Percentiles rank a stretch among this genome's conserved stretches.
phyloP scores from a whole-genome alignment of 2,329 filamentous ascomycete species.

The Trichophyton simii region DNA sequence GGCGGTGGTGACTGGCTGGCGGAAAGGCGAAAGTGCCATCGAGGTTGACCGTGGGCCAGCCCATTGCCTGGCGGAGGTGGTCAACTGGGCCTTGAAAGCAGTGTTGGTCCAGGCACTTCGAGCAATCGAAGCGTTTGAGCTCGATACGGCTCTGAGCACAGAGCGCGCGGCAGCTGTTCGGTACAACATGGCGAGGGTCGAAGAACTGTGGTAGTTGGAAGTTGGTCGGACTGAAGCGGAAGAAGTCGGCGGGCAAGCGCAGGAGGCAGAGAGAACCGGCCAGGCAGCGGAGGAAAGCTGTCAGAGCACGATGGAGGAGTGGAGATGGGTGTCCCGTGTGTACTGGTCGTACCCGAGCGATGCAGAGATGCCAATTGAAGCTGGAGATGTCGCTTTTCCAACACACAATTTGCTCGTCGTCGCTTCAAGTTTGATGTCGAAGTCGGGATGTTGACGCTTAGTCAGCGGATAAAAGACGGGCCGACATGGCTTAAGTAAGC shows the following conservation, averaged over 20 bases:
- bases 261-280: background rate
- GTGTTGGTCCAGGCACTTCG: slow-evolving; percentile 30
- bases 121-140: slow-evolving; percentile 32
- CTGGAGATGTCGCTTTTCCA: background rate
- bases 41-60: slow-evolving; percentile 25
- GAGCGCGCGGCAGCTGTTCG: slow-evolving; percentile 35
- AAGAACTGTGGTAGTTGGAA: slow-evolving; percentile 14
- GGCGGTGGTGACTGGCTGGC: slow-evolving; percentile 36
- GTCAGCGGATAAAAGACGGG: background rate
- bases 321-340: background rate
- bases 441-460: background rate
- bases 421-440: background rate
- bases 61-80: slow-evolving; percentile 29
- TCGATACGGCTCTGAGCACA: slow-evolving; percentile 31
- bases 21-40: slow-evolving; percentile 30
- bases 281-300: background rate
- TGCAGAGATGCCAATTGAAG: background rate
- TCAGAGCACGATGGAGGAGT: background rate
- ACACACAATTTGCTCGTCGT: background rate
- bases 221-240: background rate
- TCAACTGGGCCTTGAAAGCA: slow-evolving; percentile 35
- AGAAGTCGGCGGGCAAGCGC: background rate
- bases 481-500: background rate
- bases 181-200: slow-evolving; percentile 32
- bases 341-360: slow-evolving; percentile 2